Conservation (phyloP, 129 eudicot species). For the Artemisia argyi region DNA sequence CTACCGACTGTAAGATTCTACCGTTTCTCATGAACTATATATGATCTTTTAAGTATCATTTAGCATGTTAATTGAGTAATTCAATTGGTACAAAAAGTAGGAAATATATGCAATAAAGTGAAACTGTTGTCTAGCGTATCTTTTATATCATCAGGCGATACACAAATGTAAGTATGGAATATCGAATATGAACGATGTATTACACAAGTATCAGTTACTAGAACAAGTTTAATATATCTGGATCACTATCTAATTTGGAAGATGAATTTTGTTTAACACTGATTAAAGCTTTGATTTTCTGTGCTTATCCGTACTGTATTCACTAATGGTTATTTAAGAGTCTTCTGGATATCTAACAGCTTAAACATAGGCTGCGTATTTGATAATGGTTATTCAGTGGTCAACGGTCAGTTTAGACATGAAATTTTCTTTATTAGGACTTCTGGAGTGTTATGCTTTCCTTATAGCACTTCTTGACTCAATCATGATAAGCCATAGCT, state of each 20-base stretch:
- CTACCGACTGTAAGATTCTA: constrained; percentile 24
- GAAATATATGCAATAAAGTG: constrained; percentile 14
- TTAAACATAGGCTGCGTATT: neutral
- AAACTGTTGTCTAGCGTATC: constrained; percentile 5
- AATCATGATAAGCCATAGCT: no score
- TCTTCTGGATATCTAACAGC: neutral
- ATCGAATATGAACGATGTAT: neutral
- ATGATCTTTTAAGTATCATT: neutral
- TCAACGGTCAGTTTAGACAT: neutral
- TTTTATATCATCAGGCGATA: neutral
- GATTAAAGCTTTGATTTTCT: neutral
- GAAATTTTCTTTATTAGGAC: neutral
- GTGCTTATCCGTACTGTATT: neutral
- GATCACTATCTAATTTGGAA: neutral
- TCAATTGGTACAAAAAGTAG: neutral
- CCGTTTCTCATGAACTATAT: no score
- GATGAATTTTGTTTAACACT: neutral
- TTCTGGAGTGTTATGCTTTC: neutral
- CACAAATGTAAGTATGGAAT: constrained; percentile 6
- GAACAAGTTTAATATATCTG: neutral
- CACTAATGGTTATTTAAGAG: neutral
- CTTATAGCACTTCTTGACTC: no score
- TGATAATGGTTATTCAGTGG: neutral
- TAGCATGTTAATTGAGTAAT: neutral
- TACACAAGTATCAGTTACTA: constrained; percentile 5